Conservation (phyloP, 352 stramenopile species). For the Blastocystis sp. region DNA sequence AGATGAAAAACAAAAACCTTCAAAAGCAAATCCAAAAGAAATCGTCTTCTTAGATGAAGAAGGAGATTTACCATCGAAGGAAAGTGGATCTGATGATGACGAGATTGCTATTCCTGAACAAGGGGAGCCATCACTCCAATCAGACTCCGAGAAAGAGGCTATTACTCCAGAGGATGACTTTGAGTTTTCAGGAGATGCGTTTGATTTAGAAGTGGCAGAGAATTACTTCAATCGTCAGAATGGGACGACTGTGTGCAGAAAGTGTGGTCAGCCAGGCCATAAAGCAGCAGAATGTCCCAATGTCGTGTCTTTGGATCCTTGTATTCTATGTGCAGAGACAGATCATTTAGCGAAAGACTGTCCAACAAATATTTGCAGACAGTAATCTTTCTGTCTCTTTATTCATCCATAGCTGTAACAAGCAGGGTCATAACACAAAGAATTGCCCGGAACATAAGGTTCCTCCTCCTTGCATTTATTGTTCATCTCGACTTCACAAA, state of each 20-base stretch:
- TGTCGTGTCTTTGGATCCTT: background rate
- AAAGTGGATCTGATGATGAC: background rate
- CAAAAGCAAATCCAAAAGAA: slow-evolving; percentile 45
- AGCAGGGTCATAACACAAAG: background rate
- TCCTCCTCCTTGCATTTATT: background rate
- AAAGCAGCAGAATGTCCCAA: slow-evolving; percentile 8
- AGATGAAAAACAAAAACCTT: background rate
- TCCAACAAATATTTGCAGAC: background rate
- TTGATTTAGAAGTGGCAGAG: slow-evolving; percentile 13
- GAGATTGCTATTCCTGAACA: background rate
- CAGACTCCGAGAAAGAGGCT: background rate
- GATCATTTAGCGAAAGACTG: background rate
- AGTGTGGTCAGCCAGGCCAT: slow-evolving; percentile 16
- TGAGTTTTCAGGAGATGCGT: background rate
- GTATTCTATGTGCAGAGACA: slow-evolving; percentile 2
- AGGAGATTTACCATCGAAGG: background rate
- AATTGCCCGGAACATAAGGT: background rate
- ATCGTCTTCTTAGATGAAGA: slow-evolving; percentile 39
- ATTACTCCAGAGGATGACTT: background rate
- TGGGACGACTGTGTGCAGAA: background rate
- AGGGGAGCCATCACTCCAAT: background rate
- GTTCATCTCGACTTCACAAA: slow-evolving; percentile 33
- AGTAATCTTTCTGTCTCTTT: background rate
- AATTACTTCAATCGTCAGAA: slow-evolving; percentile 50
- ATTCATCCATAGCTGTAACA: background rate